Evolutionary conservation across 2,329 filamentous ascomycete species (phyloP).

Genomic region (Ascochyta clinopodiicola): DNA sequence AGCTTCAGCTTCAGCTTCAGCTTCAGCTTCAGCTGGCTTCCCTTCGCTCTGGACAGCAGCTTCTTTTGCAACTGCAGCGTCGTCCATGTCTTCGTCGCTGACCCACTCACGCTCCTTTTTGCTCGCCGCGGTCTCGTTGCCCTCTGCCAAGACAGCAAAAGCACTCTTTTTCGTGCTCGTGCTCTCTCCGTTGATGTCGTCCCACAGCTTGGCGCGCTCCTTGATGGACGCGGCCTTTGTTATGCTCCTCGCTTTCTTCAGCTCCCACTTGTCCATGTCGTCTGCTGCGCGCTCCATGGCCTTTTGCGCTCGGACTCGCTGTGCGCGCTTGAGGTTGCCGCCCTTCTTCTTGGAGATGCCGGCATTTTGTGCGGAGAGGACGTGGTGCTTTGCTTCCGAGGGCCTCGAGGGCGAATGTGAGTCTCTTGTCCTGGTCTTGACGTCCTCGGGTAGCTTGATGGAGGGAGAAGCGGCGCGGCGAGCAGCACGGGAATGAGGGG

Average conservation of each 20-base stretch:
- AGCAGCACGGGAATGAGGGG: slow-evolving; percentile 75
- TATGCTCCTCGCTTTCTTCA: slow-evolving; percentile 62
- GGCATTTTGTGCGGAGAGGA: slow-evolving; percentile 72
- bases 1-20: slow-evolving; percentile 16
- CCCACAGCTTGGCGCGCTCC: slow-evolving; percentile 54
- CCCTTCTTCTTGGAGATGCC: slow-evolving; percentile 73
- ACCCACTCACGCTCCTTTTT: slow-evolving; percentile 33
- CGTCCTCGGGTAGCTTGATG: slow-evolving; percentile 68
- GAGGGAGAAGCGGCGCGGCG: slow-evolving; percentile 74
- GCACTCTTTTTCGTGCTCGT: slow-evolving; percentile 24
- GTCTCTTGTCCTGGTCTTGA: slow-evolving; percentile 46
- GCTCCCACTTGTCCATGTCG: slow-evolving; percentile 61
- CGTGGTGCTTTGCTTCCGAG: slow-evolving; percentile 51
- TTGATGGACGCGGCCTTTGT: slow-evolving; percentile 57
- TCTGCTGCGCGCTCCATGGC: slow-evolving; percentile 62
- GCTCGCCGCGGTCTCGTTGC: slow-evolving; percentile 21
- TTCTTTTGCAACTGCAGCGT: slow-evolving; percentile 11
- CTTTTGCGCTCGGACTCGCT: slow-evolving; percentile 56
- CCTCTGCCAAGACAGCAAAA: slow-evolving; percentile 24
- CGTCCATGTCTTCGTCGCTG: slow-evolving; percentile 42
- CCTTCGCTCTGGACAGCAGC: slow-evolving; percentile 16
- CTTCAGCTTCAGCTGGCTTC: slow-evolving; percentile 19
- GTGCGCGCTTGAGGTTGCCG: slow-evolving; percentile 55
- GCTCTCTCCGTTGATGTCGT: slow-evolving; percentile 43
- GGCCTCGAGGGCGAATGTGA: slow-evolving; percentile 11